Percentiles rank a stretch among this genome's conserved stretches.
Evolutionary conservation across 179 eudicot species (phyloP).

Genomic region (Gypsophila paniculata): DNA sequence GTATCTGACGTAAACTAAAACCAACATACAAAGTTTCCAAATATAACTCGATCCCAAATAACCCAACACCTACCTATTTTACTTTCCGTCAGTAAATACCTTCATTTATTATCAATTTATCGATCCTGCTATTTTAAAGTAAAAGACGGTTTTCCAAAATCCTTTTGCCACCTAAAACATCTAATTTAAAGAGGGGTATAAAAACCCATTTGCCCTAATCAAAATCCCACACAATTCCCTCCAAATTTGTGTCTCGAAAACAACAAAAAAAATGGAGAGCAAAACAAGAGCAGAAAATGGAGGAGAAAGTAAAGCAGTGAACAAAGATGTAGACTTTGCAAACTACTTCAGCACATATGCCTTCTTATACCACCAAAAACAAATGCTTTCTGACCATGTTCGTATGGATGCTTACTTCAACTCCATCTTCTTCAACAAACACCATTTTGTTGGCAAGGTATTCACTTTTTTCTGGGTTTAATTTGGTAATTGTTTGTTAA

Average conservation of each 20-base stretch:
- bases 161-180: too few relatives aligned
- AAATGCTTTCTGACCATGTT: constrained; percentile 94
- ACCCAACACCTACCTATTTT: too few relatives aligned
- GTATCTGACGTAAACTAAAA: too few relatives aligned
- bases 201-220: constrained; percentile 29
- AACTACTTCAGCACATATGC: constrained; percentile 94
- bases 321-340: constrained; percentile 87
- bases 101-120: too few relatives aligned
- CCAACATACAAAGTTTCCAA: too few relatives aligned
- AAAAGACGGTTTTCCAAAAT: too few relatives aligned
- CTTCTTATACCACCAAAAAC: constrained; percentile 90
- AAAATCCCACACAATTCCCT: not conserved
- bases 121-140: too few relatives aligned
- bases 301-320: constrained; percentile 32
- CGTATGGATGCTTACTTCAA: constrained; percentile 90
- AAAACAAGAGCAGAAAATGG: constrained; percentile 43
- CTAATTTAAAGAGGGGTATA: not conserved
- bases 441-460: constrained; percentile 69
- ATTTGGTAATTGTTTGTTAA: too few relatives aligned
- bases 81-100: too few relatives aligned
- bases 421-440: constrained; percentile 65
- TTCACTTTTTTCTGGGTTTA: not conserved
- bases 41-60: too few relatives aligned
- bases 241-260: not conserved
- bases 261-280: constrained; percentile 9